Conservation (phyloP, 352 stramenopile genomes). For the Globisporangium solare region DNA sequence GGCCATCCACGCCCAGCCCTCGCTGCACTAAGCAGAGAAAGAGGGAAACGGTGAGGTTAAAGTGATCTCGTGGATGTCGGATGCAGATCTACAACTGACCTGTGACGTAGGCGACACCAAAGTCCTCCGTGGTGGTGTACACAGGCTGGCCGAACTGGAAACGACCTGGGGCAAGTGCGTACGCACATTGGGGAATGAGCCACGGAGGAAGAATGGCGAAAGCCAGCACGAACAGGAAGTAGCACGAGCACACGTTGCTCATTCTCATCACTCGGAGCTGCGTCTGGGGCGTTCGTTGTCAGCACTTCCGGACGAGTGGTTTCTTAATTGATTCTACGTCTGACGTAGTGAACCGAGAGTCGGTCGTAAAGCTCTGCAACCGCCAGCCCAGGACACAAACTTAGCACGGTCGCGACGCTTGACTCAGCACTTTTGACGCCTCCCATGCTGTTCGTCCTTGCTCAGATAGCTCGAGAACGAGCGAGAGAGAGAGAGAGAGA, state of each 20-base stretch:
- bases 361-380: no score
- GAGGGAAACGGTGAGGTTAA: neutral
- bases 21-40: constrained; percentile 35
- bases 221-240: neutral
- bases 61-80: neutral
- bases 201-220: neutral
- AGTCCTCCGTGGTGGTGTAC: constrained; percentile 57
- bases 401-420: constrained; percentile 3
- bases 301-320: no score
- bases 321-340: no score
- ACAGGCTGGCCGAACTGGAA: constrained; percentile 56
- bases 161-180: constrained; percentile 24
- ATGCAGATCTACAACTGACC: constrained; percentile 13
- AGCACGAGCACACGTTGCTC: constrained; percentile 5
- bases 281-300: no score
- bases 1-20: constrained; percentile 53
- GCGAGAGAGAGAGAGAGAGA: no score
- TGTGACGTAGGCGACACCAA: constrained; percentile 58
- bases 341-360: no score
- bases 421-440: constrained; percentile 1
- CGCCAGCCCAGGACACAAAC: neutral
- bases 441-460: neutral
- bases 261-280: neutral
- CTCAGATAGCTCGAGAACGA: neutral
- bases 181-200: neutral